phyloP scores from a whole-genome alignment of 169 alveolate genomes.

The Cryptosporidium ubiquitum region DNA sequence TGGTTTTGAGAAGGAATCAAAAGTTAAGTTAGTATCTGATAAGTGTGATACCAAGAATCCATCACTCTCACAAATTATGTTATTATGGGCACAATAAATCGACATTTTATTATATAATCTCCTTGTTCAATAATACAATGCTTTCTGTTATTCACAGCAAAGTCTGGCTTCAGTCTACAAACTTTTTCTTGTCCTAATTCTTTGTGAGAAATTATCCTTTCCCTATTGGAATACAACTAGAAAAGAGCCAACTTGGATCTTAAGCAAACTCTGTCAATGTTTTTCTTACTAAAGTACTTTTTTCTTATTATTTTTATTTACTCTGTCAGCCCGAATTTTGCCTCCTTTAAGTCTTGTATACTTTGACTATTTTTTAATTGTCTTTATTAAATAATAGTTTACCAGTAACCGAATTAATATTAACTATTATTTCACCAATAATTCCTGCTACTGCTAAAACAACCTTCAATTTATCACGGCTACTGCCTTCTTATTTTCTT shows the following conservation, averaged over 20 bases:
- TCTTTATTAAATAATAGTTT: too few relatives aligned
- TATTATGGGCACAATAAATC: background rate
- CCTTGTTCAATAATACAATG: too few relatives aligned
- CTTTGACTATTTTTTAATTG: background rate
- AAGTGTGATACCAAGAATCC: slow-evolving; percentile 55
- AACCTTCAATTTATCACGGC: background rate
- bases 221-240: background rate
- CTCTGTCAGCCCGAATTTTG: background rate
- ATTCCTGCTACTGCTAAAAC: background rate
- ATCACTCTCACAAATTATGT: slow-evolving; percentile 29
- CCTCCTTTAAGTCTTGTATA: background rate
- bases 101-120: background rate
- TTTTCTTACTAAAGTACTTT: too few relatives aligned
- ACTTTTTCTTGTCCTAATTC: background rate
- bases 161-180: background rate
- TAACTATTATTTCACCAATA: too few relatives aligned
- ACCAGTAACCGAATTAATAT: too few relatives aligned
- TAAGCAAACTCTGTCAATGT: background rate
- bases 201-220: background rate
- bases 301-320: background rate
- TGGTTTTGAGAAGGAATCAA: slow-evolving; percentile 22
- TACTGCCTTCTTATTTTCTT: background rate
- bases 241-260: background rate
- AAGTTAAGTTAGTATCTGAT: slow-evolving; percentile 11
- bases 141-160: background rate